A percentile compares a stretch with the other conserved stretches of the same genome.
Conservation (phyloP, 2,329 filamentous ascomycete species). For the Fusarium pseudonygamai region DNA sequence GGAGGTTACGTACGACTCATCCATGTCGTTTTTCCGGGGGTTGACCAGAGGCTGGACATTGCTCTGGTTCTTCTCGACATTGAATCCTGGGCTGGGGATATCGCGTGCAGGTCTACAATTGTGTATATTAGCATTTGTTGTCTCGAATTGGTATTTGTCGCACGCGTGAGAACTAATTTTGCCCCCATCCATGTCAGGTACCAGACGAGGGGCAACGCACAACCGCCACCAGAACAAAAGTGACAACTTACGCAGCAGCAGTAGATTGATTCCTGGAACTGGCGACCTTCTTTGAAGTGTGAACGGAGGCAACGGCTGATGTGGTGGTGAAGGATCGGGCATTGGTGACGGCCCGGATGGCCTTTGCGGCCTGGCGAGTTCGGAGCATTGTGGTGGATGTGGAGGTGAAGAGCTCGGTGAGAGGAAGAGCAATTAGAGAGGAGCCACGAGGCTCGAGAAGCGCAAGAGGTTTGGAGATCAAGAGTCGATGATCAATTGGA, state of each 20-base stretch:
- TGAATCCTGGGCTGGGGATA: constrained; percentile 71
- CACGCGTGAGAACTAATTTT: too few relatives aligned
- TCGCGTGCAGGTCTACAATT: constrained; percentile 57
- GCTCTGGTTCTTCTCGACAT: constrained; percentile 56
- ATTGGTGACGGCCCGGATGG: not conserved
- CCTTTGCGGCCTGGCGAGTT: not conserved
- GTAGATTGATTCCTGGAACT: not conserved
- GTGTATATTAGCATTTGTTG: constrained; percentile 23
- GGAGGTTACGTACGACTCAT: constrained; percentile 75
- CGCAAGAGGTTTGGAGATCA: not conserved
- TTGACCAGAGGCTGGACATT: constrained; percentile 77
- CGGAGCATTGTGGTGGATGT: not conserved
- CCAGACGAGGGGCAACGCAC: not conserved
- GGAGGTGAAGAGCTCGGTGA: not conserved
- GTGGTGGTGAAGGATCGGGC: not conserved
- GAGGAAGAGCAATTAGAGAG: not conserved
- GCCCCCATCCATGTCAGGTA: not conserved
- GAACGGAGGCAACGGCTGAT: not conserved
- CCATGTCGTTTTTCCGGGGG: constrained; percentile 70
- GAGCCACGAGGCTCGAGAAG: not conserved
- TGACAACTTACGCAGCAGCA: not conserved
- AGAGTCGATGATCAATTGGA: not conserved
- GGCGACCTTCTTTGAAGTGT: not conserved
- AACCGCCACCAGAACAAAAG: not conserved
- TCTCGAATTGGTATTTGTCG: too few relatives aligned